phyloP scores from a whole-genome alignment of 495 filamentous ascomycete genomes.

The Corynascus novoguineensis region DNA sequence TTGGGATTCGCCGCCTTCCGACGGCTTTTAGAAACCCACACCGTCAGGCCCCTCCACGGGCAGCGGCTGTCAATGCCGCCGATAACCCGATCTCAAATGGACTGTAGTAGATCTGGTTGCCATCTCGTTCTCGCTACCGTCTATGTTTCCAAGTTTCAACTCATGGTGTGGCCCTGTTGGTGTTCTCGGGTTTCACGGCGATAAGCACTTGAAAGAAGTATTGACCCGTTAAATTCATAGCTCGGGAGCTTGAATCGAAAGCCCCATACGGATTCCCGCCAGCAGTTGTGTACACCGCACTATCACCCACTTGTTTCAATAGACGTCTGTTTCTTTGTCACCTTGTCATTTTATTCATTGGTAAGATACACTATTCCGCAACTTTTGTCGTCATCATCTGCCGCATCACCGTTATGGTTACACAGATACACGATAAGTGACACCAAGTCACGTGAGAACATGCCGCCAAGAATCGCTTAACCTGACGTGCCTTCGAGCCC shows the following conservation, averaged over 20 bases:
- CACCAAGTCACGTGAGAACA: not conserved
- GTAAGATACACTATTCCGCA: no score
- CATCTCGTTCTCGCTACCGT: not conserved
- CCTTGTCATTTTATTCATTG: no score
- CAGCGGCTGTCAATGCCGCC: not conserved
- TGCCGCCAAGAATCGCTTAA: slow-evolving; percentile 12
- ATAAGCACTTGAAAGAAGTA: slow-evolving; percentile 1
- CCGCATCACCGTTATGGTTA: not conserved
- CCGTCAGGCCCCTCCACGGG: not conserved
- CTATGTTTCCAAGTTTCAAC: not conserved
- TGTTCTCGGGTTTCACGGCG: not conserved
- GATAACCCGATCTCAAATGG: not conserved
- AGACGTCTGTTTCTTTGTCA: no score
- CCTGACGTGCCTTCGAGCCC: slow-evolving; percentile 7
- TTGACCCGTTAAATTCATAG: not conserved
- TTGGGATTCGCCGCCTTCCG: not conserved
- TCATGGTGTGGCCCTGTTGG: no score
- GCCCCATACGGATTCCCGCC: no score
- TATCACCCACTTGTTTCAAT: no score
- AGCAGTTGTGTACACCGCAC: no score
- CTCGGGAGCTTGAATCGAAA: no score
- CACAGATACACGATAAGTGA: not conserved
- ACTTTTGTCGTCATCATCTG: no score
- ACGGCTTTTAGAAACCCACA: not conserved
- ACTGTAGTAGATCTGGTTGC: not conserved